These are phyloP conservation scores for Atkinsonella hypoxylon DNA, from an alignment of 2,329 filamentous ascomycete genomes.

Conservation along the genomic window DNA sequence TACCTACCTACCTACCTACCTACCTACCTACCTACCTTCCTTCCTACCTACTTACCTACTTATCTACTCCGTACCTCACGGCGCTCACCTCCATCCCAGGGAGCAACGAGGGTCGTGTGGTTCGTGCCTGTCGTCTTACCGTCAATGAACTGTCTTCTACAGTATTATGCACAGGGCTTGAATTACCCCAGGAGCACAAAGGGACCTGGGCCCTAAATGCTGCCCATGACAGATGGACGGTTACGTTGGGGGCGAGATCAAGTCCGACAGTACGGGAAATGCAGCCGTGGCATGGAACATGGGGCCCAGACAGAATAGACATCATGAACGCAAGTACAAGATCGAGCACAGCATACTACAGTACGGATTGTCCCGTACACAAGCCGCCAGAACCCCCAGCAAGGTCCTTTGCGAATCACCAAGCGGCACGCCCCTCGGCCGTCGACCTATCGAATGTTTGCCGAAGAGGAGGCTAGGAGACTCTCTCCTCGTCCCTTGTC, in stretches of 20 bases:
- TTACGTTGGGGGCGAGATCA: constrained; percentile 13
- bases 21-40: too few relatives aligned
- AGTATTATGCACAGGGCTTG: neutral
- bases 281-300: constrained; percentile 9
- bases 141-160: neutral
- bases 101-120: neutral
- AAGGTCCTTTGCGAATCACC: neutral
- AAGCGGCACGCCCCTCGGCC: constrained; percentile 3
- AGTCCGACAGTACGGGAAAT: constrained; percentile 9
- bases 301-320: constrained; percentile 9
- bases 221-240: constrained; percentile 12
- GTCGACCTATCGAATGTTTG: constrained; percentile 19
- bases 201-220: constrained; percentile 14
- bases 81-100: too few relatives aligned
- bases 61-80: too few relatives aligned
- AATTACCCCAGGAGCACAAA: constrained; percentile 8
- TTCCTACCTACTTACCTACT: too few relatives aligned
- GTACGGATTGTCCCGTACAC: too few relatives aligned
- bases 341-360: constrained; percentile 1
- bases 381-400: too few relatives aligned
- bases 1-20: too few relatives aligned
- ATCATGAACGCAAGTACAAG: constrained; percentile 8
- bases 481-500: constrained; percentile 1
- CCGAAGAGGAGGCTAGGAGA: constrained; percentile 16
- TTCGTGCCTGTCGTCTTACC: neutral